These are phyloP conservation scores for Daldinia grandis DNA, from an alignment of 495 filamentous ascomycete genomes.

Conservation along the genomic window DNA sequence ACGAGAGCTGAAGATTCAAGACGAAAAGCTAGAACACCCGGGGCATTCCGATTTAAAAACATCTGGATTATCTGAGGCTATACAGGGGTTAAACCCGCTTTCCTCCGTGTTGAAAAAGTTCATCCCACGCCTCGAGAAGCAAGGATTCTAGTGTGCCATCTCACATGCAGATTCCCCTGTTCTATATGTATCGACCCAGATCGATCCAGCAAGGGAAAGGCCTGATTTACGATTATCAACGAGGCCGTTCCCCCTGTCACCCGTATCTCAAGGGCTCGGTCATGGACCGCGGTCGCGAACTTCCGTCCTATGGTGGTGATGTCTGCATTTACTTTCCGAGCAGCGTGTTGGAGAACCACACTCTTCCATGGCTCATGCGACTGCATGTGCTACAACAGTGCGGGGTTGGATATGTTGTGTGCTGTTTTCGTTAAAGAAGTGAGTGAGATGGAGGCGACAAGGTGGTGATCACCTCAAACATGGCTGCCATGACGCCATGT, in stretches of 20 bases:
- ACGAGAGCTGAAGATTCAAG: neutral
- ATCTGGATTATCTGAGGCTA: neutral
- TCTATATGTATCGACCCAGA: conserved; percentile 22
- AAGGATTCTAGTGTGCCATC: neutral
- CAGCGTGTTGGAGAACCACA: neutral
- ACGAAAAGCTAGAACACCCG: neutral
- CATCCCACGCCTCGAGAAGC: conserved; percentile 14
- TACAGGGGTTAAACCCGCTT: conserved; percentile 16
- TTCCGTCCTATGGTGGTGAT: neutral
- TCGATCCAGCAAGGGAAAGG: conserved; percentile 3
- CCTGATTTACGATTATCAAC: conserved; percentile 10
- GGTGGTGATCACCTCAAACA: conserved; percentile 36
- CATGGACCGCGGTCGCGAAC: neutral
- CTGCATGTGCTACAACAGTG: conserved; percentile 9
- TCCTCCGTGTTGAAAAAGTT: neutral
- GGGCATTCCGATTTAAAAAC: conserved; percentile 19
- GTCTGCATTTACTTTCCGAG: neutral
- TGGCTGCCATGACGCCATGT: conserved; percentile 36
- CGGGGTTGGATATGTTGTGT: neutral
- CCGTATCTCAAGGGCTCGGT: neutral
- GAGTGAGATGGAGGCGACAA: conserved; percentile 13
- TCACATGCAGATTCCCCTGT: conserved; percentile 21
- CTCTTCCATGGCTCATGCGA: conserved; percentile 9
- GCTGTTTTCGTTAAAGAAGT: neutral
- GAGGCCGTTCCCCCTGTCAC: neutral